Percentiles rank a stretch among this genome's conserved stretches.
Evolutionary conservation across 192 early-diverging fungal genomes (phyloP).

Genomic region (Gaertneriomyces sp.): DNA sequence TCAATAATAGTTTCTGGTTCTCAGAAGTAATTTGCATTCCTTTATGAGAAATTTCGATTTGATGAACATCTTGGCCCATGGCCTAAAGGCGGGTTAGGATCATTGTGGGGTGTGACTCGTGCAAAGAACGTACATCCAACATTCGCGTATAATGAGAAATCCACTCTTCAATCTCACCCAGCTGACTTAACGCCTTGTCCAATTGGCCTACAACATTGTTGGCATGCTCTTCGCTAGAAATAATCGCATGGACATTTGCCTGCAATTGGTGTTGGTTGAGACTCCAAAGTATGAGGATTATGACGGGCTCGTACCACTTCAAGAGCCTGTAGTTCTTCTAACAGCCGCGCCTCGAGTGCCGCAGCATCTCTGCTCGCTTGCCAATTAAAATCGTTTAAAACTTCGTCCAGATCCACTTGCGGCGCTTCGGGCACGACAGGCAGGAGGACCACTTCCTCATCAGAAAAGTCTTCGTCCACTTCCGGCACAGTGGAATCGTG

Average conservation of each 20-base stretch:
- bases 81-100: constrained; percentile 43
- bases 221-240: constrained; percentile 85
- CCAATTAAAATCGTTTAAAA: constrained; percentile 79
- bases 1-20: constrained; percentile 82
- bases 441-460: neutral
- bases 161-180: constrained; percentile 87
- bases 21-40: constrained; percentile 81
- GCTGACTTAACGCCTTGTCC: constrained; percentile 74
- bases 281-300: no score
- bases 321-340: constrained; percentile 79
- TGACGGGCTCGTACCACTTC: constrained; percentile 58
- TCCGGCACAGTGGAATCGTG: constrained; percentile 12
- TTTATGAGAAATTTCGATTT: constrained; percentile 90
- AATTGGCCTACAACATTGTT: constrained; percentile 73
- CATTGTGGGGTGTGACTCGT: constrained; percentile 1
- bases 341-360: constrained; percentile 77
- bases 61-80: constrained; percentile 93
- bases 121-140: constrained; percentile 62
- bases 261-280: constrained; percentile 7
- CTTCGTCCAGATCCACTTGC: constrained; percentile 35
- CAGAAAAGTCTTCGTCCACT: constrained; percentile 23
- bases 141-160: constrained; percentile 78
- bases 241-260: constrained; percentile 94
- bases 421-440: constrained; percentile 14
- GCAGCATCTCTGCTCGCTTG: constrained; percentile 81